Base-by-base conservation (phyloP, 352 stramenopile genomes). In the Phytophthora sojae region DNA sequence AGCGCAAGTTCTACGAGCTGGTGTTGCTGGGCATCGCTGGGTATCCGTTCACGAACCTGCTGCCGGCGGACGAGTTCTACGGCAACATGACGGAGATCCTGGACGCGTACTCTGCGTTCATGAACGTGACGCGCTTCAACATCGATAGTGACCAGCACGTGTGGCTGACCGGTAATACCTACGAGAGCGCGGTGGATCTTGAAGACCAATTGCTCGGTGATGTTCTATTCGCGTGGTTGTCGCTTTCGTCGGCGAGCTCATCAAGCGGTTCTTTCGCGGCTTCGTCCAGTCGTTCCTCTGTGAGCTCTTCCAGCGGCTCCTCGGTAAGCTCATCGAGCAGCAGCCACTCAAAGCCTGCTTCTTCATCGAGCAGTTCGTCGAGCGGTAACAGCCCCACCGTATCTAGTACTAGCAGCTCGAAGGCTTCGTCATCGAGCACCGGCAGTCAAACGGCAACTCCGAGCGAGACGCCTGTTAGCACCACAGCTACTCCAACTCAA, bases 1-100 rank as follows among this genome's bases (percentile, higher is more conserved):
- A 86, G 69, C 76, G 81, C 32, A 71, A 72, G n/a, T 86, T 83
- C 61, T 86, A 83, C 67, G 63, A 83, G 62, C 42, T 85, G 19
- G 62, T 85, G 21, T 21, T 69, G 17, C 25, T 77, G 32, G 76
- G 78, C 14, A 71, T 89, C 30, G 51, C 76, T 4, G 61, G 61
- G 0, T 89, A 72, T 53, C 78, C 78, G 19, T 89, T 89, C 69
- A 64, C 58, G 21, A 66, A 72, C 14, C 44, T 77, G 37, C 71
- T 83, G 47, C 74, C 71, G 12, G 53, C 35, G 14, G 63, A 77
- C 0, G 58, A 80, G 29, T 89, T 86, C 35, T 85, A 77, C 68
- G 53, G 47, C 17, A 68, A 73, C 35, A 58, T 73, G 47, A 63
- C 44, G 32, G 56, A 66, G 30, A 77, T 81, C 23, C 29, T 85